Percentiles rank a stretch among this genome's conserved stretches.
phyloP scores from a whole-genome alignment of 148 eudicot genomes.

The Cornus suecica region DNA sequence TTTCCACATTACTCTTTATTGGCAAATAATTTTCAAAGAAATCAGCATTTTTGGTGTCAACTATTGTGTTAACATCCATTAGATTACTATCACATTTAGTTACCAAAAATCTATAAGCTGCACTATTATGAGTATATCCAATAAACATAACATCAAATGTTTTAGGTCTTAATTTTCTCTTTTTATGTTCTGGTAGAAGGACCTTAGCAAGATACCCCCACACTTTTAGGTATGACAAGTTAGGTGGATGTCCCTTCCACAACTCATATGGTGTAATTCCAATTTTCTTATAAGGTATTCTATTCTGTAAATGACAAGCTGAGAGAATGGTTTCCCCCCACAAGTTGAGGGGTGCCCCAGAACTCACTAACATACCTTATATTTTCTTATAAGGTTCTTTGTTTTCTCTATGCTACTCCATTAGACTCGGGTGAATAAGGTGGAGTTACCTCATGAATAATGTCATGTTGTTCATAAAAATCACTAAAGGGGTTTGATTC shows the following conservation, averaged over 20 bases:
- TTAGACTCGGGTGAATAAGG: too few relatives aligned
- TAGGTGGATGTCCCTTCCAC: constrained; percentile 2
- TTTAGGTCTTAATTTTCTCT: constrained; percentile 5
- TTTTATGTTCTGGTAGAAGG: constrained; percentile 7
- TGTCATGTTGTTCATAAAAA: constrained; percentile 8
- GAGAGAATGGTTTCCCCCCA: constrained; percentile 10
- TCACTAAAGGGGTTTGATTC: neutral
- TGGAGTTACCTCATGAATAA: constrained; percentile 10
- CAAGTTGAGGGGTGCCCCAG: neutral
- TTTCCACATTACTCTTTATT: neutral
- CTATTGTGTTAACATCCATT: neutral
- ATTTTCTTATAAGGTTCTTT: constrained; percentile 18
- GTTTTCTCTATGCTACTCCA: constrained; percentile 8
- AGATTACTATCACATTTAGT: neutral
- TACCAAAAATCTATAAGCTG: constrained; percentile 15
- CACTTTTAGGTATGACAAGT: too few relatives aligned
- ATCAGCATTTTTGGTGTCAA: constrained; percentile 13
- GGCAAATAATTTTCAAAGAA: constrained; percentile 16
- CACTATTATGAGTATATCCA: constrained; percentile 9
- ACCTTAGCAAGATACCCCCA: too few relatives aligned
- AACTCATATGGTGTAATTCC: constrained; percentile 15
- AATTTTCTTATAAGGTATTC: too few relatives aligned
- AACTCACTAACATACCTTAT: constrained; percentile 13
- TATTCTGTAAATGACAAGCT: constrained; percentile 11
- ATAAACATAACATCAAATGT: constrained; percentile 2